These are phyloP conservation scores for Cyanidium caldarium DNA, from an alignment of 23 red algal species.

Conservation along the genomic window DNA sequence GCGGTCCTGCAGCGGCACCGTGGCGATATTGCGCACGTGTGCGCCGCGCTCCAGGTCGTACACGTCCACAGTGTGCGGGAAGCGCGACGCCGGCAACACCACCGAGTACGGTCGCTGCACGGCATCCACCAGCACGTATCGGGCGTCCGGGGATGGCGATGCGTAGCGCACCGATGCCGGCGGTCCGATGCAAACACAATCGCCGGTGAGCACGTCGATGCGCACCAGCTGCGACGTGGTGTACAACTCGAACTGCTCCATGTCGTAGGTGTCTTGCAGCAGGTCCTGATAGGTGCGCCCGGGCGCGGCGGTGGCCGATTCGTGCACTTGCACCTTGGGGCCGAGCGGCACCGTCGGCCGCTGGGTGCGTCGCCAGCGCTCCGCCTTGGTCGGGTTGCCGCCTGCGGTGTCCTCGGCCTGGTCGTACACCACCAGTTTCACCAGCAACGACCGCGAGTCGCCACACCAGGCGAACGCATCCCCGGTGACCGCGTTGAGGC, in stretches of 20 bases:
- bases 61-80: slow-evolving; percentile 63
- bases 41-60: slow-evolving; percentile 21
- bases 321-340: slow-evolving; percentile 44
- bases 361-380: slow-evolving; percentile 4
- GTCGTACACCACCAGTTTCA: slow-evolving; percentile 54
- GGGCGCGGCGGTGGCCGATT: slow-evolving; percentile 22
- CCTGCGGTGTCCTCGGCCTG: background rate
- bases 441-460: slow-evolving; percentile 42
- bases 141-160: slow-evolving; percentile 51
- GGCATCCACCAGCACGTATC: slow-evolving; percentile 61
- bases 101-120: slow-evolving; percentile 42
- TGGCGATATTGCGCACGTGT: slow-evolving; percentile 31
- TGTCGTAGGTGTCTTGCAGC: slow-evolving; percentile 52
- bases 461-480: slow-evolving; percentile 60
- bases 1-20: slow-evolving; percentile 59
- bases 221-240: slow-evolving; percentile 39
- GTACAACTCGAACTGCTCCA: slow-evolving; percentile 59
- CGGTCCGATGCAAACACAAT: background rate
- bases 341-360: slow-evolving; percentile 39
- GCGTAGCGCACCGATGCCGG: slow-evolving; percentile 33
- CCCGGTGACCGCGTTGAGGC: slow-evolving; percentile 50
- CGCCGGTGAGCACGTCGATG: slow-evolving; percentile 22
- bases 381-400: background rate
- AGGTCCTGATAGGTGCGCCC: slow-evolving; percentile 59
- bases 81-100: slow-evolving; percentile 65